Base-by-base conservation (phyloP, 139 green algal species). In the Ettlia oleoabundans region DNA sequence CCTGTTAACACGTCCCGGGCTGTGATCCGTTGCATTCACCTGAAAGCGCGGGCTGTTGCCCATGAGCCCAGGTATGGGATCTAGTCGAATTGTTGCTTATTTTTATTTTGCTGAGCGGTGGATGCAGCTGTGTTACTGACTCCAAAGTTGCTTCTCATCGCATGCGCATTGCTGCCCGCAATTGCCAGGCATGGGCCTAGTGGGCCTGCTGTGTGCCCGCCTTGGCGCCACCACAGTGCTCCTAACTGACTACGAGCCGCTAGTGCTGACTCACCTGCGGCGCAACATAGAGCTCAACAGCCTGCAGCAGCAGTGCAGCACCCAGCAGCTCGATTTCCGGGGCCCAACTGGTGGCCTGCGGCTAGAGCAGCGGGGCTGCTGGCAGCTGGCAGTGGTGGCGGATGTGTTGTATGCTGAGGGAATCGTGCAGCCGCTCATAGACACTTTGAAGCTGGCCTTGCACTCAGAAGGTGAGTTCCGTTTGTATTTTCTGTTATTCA, bases 221-320 rank as follows among this genome's bases (percentile, higher is more conserved):
- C 79, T 84, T 52, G 79, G 79, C 5, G 67, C 68, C 0, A 0
- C 22, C n/a, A 6, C 6, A 13, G 79, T 71, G 52, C 68, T 79
- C 8, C 68, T 84, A 6, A 84, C 79, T 8, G 79, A 84, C 58
- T 73, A 84, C 26, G 79, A 84, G 30, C 66, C 79, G 21, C 21
- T 65, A 1, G 78, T 76, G 42, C 4, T 52, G 41, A 32, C 41
- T 30, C 40, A 68, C 30, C 13, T 35, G 40, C 38, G 7, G 67
- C 18, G 30, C 28, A 81, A 70, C 10, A 40, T 40, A 8, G 15
- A 30, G 4, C 58, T 70, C 38, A 71, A 70, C 58, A 42, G 58
- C 0, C 38, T 71, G 38, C 75, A 72, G 40, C 6, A 40, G 38
- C 38, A 58, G 38, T 70, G 75, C 75, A 42, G 24, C 38, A 43